Conservation (phyloP, 495 filamentous ascomycete genomes). For the Aspergillus saccharolyticus region DNA sequence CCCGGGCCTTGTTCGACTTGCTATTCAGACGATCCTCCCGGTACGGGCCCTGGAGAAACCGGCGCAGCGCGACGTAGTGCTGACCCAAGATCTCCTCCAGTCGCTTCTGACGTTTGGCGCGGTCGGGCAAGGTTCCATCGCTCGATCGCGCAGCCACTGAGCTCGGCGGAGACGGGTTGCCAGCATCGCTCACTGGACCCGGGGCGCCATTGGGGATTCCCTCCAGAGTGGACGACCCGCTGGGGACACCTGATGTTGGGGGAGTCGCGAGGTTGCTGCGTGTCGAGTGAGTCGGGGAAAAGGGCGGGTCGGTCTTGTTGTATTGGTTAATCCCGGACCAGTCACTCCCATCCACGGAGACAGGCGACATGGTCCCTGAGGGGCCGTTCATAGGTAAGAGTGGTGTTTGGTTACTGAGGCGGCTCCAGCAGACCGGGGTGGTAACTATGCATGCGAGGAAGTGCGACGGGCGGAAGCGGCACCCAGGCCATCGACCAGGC, state of each 20-base stretch:
- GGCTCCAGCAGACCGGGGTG: slow-evolving; percentile 2
- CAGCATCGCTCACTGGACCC: slow-evolving; percentile 40
- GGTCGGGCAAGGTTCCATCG: slow-evolving; percentile 59
- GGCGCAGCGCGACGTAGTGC: slow-evolving; percentile 76
- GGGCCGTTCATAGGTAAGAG: slow-evolving; percentile 52
- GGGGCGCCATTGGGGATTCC: slow-evolving; percentile 27
- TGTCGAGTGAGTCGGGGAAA: slow-evolving; percentile 48
- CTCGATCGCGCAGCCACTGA: slow-evolving; percentile 76
- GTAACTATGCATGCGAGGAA: slow-evolving; percentile 19
- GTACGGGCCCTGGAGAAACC: slow-evolving; percentile 63
- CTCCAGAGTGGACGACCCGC: slow-evolving; percentile 52
- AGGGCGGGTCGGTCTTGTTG: slow-evolving; percentile 52
- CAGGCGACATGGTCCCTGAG: slow-evolving; percentile 71
- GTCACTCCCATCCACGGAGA: slow-evolving; percentile 78
- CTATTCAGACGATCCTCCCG: slow-evolving; percentile 69
- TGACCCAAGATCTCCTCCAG: slow-evolving; percentile 67
- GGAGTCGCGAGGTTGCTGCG: slow-evolving; percentile 65
- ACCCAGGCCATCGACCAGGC: slow-evolving; percentile 10
- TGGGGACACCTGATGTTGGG: slow-evolving; percentile 61
- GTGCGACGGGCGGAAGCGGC: not conserved
- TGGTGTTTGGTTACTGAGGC: slow-evolving; percentile 5
- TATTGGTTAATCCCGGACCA: slow-evolving; percentile 81
- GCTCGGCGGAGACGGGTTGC: slow-evolving; percentile 75
- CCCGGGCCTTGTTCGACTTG: slow-evolving; percentile 79
- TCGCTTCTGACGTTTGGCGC: slow-evolving; percentile 47